Conservation (phyloP, 192 early-diverging fungal species). For the Mortierella claussenii region DNA sequence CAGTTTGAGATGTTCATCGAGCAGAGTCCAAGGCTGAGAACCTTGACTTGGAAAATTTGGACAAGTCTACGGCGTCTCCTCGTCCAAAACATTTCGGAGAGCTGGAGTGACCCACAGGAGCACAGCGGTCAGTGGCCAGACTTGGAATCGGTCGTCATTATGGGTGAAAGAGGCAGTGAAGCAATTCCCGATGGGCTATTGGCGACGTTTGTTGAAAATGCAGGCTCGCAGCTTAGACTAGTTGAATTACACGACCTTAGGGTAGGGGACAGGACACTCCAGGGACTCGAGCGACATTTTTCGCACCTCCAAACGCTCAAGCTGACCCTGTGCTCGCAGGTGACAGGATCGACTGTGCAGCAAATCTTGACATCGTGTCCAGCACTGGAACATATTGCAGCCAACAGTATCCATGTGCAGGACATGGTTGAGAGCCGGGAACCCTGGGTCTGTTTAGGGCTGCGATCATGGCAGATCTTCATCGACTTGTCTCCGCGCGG, state of each 20-base stretch:
- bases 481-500: background rate
- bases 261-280: background rate
- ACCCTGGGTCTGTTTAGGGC: conserved; percentile 15
- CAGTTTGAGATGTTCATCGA: conserved; percentile 12
- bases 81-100: too few relatives aligned
- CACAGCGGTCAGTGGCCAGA: conserved; percentile 12
- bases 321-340: background rate
- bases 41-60: conserved; percentile 3
- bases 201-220: background rate
- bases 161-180: background rate
- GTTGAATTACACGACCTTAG: background rate
- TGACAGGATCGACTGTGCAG: conserved; percentile 3
- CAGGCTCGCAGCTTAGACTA: background rate
- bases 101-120: too few relatives aligned
- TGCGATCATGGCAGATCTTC: conserved; percentile 2
- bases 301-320: background rate
- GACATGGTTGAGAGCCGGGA: conserved; percentile 1
- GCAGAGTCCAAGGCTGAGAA: background rate
- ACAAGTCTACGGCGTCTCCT: too few relatives aligned
- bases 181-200: conserved; percentile 4
- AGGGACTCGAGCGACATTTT: background rate
- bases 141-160: conserved; percentile 5
- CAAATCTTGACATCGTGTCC: conserved; percentile 10
- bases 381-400: conserved; percentile 3
- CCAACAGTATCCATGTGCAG: conserved; percentile 6